Evolutionary conservation across 2,329 filamentous ascomycete genomes (phyloP).

Genomic region (Phyllosticta paracitricarpa): DNA sequence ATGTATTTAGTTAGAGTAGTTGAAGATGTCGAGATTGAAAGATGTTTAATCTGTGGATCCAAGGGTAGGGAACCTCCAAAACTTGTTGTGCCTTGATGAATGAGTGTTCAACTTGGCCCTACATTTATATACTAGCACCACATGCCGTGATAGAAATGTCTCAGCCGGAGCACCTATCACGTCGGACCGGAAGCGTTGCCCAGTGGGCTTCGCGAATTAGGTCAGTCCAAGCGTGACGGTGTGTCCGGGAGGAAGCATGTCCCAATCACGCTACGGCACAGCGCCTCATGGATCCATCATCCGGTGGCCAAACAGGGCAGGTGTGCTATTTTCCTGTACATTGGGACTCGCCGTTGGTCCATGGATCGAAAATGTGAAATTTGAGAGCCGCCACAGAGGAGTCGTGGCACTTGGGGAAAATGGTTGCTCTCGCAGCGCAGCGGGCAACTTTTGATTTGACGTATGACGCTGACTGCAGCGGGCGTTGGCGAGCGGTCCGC

Average conservation of each 20-base stretch:
- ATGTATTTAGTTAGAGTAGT: not conserved
- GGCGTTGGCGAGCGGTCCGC: not conserved
- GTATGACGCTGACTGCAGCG: not conserved
- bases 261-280: not conserved
- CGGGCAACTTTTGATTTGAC: not conserved
- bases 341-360: not conserved
- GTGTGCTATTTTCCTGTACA: not conserved
- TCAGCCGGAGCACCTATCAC: not conserved
- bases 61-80: not conserved
- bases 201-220: not conserved
- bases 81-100: not conserved
- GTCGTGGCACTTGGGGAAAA: not conserved
- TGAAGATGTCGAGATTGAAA: not conserved
- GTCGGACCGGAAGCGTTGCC: not conserved
- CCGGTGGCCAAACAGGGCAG: not conserved
- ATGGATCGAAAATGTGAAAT: not conserved
- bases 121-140: not conserved
- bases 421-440: not conserved
- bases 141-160: not conserved
- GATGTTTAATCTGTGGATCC: not conserved
- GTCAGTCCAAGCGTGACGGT: not conserved
- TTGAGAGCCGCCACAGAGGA: not conserved
- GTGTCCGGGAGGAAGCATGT: not conserved
- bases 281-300: not conserved
- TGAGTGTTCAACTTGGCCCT: not conserved